Evolutionary conservation across 805 yeast species (phyloP).

Genomic region (Scheffersomyces coipomensis): DNA sequence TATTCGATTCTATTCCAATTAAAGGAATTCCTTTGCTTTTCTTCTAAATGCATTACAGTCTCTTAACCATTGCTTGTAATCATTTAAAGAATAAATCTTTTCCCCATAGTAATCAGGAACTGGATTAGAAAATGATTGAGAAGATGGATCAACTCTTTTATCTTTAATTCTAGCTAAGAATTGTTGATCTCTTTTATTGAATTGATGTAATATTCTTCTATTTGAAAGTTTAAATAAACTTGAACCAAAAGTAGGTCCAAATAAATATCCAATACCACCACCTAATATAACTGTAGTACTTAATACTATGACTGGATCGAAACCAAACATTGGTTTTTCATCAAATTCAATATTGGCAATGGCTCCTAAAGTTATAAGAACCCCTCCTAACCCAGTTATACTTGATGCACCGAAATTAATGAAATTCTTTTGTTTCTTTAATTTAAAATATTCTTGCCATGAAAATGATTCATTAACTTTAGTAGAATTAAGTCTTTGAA

Average conservation of each 20-base stretch:
- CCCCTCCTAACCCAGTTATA: slow-evolving; percentile 64
- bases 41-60: slow-evolving; percentile 90
- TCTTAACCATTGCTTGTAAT: slow-evolving; percentile 93
- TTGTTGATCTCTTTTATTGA: slow-evolving; percentile 61
- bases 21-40: slow-evolving; percentile 66
- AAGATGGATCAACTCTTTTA: slow-evolving; percentile 89
- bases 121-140: slow-evolving; percentile 88
- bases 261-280: slow-evolving; percentile 73
- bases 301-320: slow-evolving; percentile 83
- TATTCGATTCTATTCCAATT: no score
- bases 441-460: slow-evolving; percentile 79
- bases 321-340: slow-evolving; percentile 80
- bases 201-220: slow-evolving; percentile 44
- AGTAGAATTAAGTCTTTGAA: slow-evolving; percentile 20
- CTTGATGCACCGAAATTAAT: slow-evolving; percentile 68
- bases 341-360: slow-evolving; percentile 83
- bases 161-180: slow-evolving; percentile 72
- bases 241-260: slow-evolving; percentile 82
- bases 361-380: slow-evolving; percentile 68
- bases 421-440: slow-evolving; percentile 74
- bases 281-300: slow-evolving; percentile 71
- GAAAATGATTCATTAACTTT: slow-evolving; percentile 30
- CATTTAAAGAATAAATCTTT: slow-evolving; percentile 80
- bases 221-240: slow-evolving; percentile 60
- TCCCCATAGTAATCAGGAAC: slow-evolving; percentile 99